Conservation (phyloP, 2,329 filamentous ascomycete genomes). For the Madurella mycetomatis region DNA sequence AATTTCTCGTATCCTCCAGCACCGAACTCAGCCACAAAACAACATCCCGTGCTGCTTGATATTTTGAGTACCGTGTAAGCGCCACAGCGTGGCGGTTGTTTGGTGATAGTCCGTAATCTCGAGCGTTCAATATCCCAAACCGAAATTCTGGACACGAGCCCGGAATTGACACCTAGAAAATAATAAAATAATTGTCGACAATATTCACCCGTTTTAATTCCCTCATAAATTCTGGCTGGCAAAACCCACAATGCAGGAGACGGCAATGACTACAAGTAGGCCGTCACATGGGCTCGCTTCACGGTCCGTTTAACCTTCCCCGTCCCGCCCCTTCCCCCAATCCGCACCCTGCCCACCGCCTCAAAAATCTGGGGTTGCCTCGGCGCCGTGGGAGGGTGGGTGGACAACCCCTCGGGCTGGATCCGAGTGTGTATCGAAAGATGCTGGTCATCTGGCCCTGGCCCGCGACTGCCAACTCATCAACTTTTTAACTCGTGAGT, state of each 20-base stretch:
- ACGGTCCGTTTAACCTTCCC: constrained; percentile 14
- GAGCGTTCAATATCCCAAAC: too few relatives aligned
- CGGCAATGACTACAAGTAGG: background rate
- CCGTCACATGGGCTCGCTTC: constrained; percentile 6
- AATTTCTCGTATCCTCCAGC: background rate
- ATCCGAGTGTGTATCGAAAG: constrained; percentile 12
- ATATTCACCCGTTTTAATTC: background rate
- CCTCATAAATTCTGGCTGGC: background rate
- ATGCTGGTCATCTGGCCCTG: constrained; percentile 24
- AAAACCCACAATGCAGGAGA: background rate
- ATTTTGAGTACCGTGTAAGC: constrained; percentile 1
- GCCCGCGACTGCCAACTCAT: constrained; percentile 26
- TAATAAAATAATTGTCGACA: background rate
- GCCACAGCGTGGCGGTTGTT: constrained; percentile 9
- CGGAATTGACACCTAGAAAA: background rate
- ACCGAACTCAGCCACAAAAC: background rate
- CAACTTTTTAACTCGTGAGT: constrained; percentile 24
- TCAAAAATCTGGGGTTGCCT: constrained; percentile 5
- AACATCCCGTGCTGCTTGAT: background rate
- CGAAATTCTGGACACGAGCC: background rate
- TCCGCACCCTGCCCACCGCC: background rate
- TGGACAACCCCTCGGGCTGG: constrained; percentile 17
- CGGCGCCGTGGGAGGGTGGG: constrained; percentile 7
- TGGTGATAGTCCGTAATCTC: background rate
- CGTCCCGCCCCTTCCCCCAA: constrained; percentile 19